Evolutionary conservation across 75 land plant species (phyloP).

Genomic region (Cupressus sempervirens): DNA sequence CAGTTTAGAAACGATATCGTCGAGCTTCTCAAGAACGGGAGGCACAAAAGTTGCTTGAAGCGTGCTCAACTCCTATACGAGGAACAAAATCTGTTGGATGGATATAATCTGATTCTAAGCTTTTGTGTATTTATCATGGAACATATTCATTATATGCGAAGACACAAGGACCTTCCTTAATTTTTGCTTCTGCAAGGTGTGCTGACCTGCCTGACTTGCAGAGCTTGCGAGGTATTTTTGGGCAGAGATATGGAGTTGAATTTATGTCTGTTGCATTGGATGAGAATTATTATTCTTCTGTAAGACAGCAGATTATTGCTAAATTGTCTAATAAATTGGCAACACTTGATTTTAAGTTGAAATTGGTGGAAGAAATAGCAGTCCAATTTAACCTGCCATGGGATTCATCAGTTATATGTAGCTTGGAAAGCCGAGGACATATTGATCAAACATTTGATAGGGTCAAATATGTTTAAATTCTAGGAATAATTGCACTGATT

Average conservation of each 20-base stretch:
- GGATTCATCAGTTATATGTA: constrained; percentile 6
- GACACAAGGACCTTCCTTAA: constrained; percentile 29
- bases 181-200: constrained; percentile 46
- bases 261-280: constrained; percentile 26
- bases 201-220: constrained; percentile 37
- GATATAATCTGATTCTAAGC: not conserved
- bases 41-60: not conserved
- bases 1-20: not conserved
- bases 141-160: not conserved
- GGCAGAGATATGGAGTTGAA: constrained; percentile 27
- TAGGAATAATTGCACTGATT: too few species aligned
- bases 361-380: constrained; percentile 32
- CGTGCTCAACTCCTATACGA: not conserved
- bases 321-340: constrained; percentile 17
- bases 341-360: constrained; percentile 21
- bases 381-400: constrained; percentile 1
- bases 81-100: not conserved
- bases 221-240: constrained; percentile 27
- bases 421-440: not conserved
- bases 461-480: too few species aligned
- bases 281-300: constrained; percentile 20
- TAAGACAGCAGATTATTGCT: constrained; percentile 31
- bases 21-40: not conserved
- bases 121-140: not conserved
- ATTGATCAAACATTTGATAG: too few species aligned